A percentile compares a stretch with the other conserved stretches of the same genome.
Evolutionary conservation across 371 early-diverging fungal genomes (phyloP).

Genomic region (Apophysomyces ossiformis): DNA sequence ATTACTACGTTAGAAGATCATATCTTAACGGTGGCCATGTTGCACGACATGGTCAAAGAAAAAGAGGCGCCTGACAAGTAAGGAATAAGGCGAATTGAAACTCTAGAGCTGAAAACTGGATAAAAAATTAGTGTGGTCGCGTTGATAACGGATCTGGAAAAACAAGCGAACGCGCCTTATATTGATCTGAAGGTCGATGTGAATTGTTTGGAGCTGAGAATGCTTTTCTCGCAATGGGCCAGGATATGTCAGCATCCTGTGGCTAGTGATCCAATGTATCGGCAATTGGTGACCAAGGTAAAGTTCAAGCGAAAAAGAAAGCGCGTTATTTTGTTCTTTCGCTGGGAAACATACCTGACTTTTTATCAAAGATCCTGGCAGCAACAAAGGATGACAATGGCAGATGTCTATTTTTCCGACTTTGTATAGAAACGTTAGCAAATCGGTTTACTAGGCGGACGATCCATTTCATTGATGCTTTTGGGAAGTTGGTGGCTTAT

Average conservation of each 20-base stretch:
- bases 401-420: constrained; percentile 43
- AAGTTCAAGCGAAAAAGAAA: constrained; percentile 21
- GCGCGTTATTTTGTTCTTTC: neutral
- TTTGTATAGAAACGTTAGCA: constrained; percentile 40
- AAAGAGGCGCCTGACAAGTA: constrained; percentile 62
- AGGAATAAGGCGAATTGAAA: neutral
- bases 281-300: constrained; percentile 66
- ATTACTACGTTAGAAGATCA: constrained; percentile 74
- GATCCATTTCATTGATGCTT: constrained; percentile 72
- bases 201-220: constrained; percentile 30
- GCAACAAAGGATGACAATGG: constrained; percentile 27
- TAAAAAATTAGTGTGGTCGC: constrained; percentile 24
- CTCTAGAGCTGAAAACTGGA: neutral
- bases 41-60: constrained; percentile 56
- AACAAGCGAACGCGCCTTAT: constrained; percentile 20
- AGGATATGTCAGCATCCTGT: constrained; percentile 80
- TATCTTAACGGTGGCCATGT: constrained; percentile 68
- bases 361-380: constrained; percentile 20
- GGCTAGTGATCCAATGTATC: constrained; percentile 69
- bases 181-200: constrained; percentile 21
- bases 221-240: constrained; percentile 86
- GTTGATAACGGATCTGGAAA: constrained; percentile 37
- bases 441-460: constrained; percentile 31
- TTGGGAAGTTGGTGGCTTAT: constrained; percentile 77
- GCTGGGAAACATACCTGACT: neutral